Percentiles rank a stretch among this genome's conserved stretches.
Conservation (phyloP, 75 land plant species). For the Pinus tabuliformis region DNA sequence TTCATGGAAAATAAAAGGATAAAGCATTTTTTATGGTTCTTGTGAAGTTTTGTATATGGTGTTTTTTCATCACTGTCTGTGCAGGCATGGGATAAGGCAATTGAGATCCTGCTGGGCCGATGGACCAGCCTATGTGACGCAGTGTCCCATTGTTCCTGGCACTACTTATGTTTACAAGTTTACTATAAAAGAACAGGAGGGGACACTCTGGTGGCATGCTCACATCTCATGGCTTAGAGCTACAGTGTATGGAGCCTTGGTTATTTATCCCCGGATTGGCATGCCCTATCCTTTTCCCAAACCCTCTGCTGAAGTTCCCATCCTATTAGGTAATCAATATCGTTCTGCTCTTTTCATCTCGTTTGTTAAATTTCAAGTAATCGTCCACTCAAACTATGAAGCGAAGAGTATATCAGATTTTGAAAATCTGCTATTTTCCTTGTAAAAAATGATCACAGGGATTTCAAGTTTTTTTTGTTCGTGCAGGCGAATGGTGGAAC, state of each 20-base stretch:
- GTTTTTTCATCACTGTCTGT: no score
- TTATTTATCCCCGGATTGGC: slow-evolving; percentile 7
- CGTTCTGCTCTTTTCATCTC: no score
- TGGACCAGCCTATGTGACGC: slow-evolving; percentile 17
- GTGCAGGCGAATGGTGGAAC: slow-evolving; percentile 45
- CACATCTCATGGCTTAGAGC: no score
- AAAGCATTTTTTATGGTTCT: no score
- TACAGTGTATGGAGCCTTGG: slow-evolving; percentile 11
- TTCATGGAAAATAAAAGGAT: no score
- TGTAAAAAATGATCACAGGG: no score
- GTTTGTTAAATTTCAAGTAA: no score
- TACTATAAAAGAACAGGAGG: background rate
- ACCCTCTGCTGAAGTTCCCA: slow-evolving; percentile 11
- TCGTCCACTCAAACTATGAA: no score
- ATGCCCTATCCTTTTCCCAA: slow-evolving; percentile 12
- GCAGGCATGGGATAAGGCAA: slow-evolving; percentile 23
- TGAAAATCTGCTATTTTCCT: no score
- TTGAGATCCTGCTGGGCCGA: slow-evolving; percentile 10
- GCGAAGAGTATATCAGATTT: no score
- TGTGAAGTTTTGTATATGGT: no score
- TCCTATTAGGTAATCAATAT: slow-evolving; percentile 7
- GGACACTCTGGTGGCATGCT: no score
- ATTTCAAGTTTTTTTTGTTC: background rate
- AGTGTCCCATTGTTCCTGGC: slow-evolving; percentile 15
- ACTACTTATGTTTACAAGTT: slow-evolving; percentile 6